Conservation (phyloP, 306 rosid genomes). For the Sophora flavescens region DNA sequence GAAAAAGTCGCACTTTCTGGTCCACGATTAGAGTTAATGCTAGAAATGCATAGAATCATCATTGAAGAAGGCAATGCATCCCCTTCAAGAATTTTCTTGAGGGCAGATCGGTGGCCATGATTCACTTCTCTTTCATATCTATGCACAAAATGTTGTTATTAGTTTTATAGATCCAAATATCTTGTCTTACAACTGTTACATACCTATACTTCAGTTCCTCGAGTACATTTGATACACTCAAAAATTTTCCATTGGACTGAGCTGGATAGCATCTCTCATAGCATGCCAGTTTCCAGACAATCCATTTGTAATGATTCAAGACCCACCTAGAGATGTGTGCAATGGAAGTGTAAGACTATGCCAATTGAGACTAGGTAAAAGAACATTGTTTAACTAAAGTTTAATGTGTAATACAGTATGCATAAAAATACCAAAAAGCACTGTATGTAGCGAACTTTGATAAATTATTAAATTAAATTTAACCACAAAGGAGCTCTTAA, state of each 20-base stretch:
- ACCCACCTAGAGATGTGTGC: constrained; percentile 77
- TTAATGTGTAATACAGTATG: not conserved
- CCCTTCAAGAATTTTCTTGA: constrained; percentile 90
- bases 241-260: constrained; percentile 59
- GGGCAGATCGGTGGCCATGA: constrained; percentile 85
- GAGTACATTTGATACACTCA: constrained; percentile 74
- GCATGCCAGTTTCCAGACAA: constrained; percentile 93
- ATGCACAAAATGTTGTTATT: constrained; percentile 28
- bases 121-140: constrained; percentile 96
- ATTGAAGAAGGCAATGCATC: constrained; percentile 79
- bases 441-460: constrained; percentile 14
- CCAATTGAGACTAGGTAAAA: constrained; percentile 27
- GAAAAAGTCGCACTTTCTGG: constrained; percentile 49
- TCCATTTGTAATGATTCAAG: constrained; percentile 89
- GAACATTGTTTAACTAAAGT: not conserved
- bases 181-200: constrained; percentile 31
- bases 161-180: constrained; percentile 41
- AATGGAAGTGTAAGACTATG: constrained; percentile 39
- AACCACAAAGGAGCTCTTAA: constrained; percentile 21
- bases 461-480: constrained; percentile 30
- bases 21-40: constrained; percentile 56
- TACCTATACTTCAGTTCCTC: constrained; percentile 97
- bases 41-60: constrained; percentile 88
- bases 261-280: constrained; percentile 75
- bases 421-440: constrained; percentile 23